Base-by-base conservation (phyloP, 176 grass and related monocot species). In the Oryza punctata region DNA sequence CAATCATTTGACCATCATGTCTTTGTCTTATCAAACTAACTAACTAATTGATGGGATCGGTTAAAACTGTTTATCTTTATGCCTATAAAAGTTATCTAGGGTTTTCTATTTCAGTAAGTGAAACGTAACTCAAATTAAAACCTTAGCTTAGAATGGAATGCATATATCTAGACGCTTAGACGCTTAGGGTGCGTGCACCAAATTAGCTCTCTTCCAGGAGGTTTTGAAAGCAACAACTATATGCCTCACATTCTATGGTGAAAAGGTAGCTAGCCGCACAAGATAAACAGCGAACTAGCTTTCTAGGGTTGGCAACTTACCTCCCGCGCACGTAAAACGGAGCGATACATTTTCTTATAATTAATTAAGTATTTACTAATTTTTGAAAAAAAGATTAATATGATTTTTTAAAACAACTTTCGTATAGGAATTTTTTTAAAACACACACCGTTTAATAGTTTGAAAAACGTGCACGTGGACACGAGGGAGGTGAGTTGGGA, bases 11-110 rank as follows among this genome's bases (percentile, higher is more conserved):
- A 9, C 4, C 5, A 10, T 41, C 24, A 44, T 71, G 12, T 59
- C n/a, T 81, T 19, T 21, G n/a, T 82, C 81, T 35, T 65, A 25
- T 82, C 26, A 8, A 35, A 13, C 1, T 73, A 37, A 82, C 69
- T 64, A 73, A 49, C 57, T 25, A 23, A 44, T 23, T 0, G 4
- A 45, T 82, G 4, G 1, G 0, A 6, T 61, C 33, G 9, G 72
- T 44, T 9, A 16, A 44, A 63, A 43, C 35, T 10, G 24, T 59
- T 14, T 12, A 41, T 8, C 5, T 24, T 60, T 60, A 60, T 60
- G 19, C 6, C 18, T 59, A 59, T 9, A 61, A 71, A 72, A 7
- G 16, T 61, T 74, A 65, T 7, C 7, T 65, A 49, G 12, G 12
- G 61, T 10, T 83, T 73, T 30, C 2, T 2, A 33, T 30, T 72